Conservation (phyloP, 371 early-diverging fungal genomes). For the Aphelidium insulamus region DNA sequence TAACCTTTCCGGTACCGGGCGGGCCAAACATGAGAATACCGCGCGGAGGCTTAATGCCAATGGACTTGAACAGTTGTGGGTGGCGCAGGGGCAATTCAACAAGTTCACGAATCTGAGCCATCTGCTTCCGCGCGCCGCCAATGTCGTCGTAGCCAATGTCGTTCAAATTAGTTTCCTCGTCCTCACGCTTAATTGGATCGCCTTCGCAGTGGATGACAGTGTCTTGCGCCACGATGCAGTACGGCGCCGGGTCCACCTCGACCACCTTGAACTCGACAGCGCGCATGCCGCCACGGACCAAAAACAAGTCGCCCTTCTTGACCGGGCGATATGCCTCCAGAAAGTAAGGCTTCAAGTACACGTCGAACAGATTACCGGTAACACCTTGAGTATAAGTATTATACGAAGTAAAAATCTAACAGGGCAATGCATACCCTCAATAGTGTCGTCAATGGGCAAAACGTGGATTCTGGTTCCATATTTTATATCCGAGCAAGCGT, state of each 20-base stretch:
- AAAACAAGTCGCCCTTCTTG: slow-evolving; percentile 80
- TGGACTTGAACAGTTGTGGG: slow-evolving; percentile 89
- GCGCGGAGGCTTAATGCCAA: slow-evolving; percentile 97
- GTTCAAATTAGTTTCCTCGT: slow-evolving; percentile 82
- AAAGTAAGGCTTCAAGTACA: slow-evolving; percentile 94
- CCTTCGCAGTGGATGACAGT: slow-evolving; percentile 97
- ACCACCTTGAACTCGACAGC: slow-evolving; percentile 98
- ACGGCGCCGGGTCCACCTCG: slow-evolving; percentile 81
- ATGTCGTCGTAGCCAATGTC: slow-evolving; percentile 98
- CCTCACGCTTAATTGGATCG: slow-evolving; percentile 94
- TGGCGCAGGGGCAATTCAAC: slow-evolving; percentile 97
- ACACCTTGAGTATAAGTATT: too few species aligned
- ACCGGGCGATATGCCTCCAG: slow-evolving; percentile 90
- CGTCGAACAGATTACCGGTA: slow-evolving; percentile 91
- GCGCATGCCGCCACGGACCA: slow-evolving; percentile 91
- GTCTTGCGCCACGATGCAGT: slow-evolving; percentile 91
- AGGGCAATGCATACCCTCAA: too few species aligned
- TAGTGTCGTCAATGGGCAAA: slow-evolving; percentile 94
- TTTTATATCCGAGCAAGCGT: slow-evolving; percentile 86
- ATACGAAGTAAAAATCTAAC: too few species aligned
- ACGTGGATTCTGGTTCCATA: slow-evolving; percentile 90
- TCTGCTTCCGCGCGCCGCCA: slow-evolving; percentile 96
- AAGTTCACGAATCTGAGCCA: slow-evolving; percentile 98
- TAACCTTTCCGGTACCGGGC: slow-evolving; percentile 91
- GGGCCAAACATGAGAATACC: slow-evolving; percentile 97